phyloP scores from a whole-genome alignment of 164 flowering plant species.

The Macadamia integrifolia region DNA sequence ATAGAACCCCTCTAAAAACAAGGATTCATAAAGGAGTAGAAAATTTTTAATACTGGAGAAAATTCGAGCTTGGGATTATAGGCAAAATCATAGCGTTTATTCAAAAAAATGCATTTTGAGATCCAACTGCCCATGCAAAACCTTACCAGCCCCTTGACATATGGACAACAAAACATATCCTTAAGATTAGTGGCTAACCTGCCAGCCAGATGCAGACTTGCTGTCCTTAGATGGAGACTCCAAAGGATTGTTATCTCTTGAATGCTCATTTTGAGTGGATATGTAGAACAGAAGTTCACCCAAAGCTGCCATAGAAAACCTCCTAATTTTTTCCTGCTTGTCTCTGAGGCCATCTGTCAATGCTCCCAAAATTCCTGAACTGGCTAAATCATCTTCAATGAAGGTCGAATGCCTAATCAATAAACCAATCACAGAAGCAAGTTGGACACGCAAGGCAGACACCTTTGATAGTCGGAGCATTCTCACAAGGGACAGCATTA shows the following conservation, averaged over 20 bases:
- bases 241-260: conserved; percentile 38
- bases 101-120: too few relatives aligned
- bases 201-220: conserved; percentile 74
- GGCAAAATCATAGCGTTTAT: too few relatives aligned
- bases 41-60: too few relatives aligned
- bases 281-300: conserved; percentile 94
- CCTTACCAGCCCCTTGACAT: too few relatives aligned
- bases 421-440: conserved; percentile 82
- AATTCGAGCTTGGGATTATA: too few relatives aligned
- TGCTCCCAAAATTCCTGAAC: conserved; percentile 84
- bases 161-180: too few relatives aligned
- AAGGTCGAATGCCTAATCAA: conserved; percentile 80
- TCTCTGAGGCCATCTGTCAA: conserved; percentile 90
- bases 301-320: conserved; percentile 97
- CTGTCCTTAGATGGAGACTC: conserved; percentile 84
- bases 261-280: conserved; percentile 77
- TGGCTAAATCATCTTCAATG: conserved; percentile 73
- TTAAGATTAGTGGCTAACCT: conserved; percentile 45
- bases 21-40: neutral
- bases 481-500: conserved; percentile 82
- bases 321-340: conserved; percentile 88
- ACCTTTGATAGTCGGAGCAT: conserved; percentile 75
- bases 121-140: too few relatives aligned
- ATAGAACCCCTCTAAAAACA: neutral
- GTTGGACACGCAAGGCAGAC: conserved; percentile 71